phyloP scores from a whole-genome alignment of 1,139 yeast genomes.

The Candida sanyaensis region DNA sequence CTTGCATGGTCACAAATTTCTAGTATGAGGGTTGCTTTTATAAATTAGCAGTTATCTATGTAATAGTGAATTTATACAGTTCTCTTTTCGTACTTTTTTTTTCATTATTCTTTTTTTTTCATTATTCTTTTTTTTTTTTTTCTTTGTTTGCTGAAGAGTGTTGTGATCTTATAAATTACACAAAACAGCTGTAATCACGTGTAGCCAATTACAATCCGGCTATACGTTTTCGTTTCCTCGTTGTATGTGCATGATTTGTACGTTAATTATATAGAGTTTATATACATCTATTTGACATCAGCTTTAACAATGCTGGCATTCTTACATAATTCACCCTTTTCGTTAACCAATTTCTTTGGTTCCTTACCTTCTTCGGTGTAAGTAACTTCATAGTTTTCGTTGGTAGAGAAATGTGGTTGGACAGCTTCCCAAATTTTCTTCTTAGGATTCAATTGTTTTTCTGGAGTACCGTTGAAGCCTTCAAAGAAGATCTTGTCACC shows the following conservation, averaged over 20 bases:
- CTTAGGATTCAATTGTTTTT: constrained; percentile 93
- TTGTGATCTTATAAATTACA: too few species aligned
- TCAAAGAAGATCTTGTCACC: constrained; percentile 97
- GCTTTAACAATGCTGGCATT: constrained; percentile 69
- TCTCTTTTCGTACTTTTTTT: background rate
- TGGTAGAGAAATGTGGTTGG: constrained; percentile 89
- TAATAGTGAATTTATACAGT: background rate
- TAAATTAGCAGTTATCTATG: too few species aligned
- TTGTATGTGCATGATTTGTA: background rate
- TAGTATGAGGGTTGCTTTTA: too few species aligned
- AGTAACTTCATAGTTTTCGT: constrained; percentile 71
- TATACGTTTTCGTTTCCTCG: background rate
- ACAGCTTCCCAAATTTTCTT: constrained; percentile 97
- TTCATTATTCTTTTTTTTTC: background rate
- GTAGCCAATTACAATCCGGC: background rate
- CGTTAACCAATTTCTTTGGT: constrained; percentile 75
- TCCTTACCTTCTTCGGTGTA: constrained; percentile 82
- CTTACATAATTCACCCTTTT: constrained; percentile 71
- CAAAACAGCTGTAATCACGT: background rate
- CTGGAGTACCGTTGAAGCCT: constrained; percentile 85
- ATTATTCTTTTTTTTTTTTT: background rate
- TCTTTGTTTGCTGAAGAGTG: too few species aligned
- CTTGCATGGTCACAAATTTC: constrained; percentile 13
- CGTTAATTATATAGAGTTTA: background rate
- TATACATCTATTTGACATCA: constrained; percentile 57